Conservation (phyloP, 495 filamentous ascomycete genomes). For the Cairneyella variabilis region DNA sequence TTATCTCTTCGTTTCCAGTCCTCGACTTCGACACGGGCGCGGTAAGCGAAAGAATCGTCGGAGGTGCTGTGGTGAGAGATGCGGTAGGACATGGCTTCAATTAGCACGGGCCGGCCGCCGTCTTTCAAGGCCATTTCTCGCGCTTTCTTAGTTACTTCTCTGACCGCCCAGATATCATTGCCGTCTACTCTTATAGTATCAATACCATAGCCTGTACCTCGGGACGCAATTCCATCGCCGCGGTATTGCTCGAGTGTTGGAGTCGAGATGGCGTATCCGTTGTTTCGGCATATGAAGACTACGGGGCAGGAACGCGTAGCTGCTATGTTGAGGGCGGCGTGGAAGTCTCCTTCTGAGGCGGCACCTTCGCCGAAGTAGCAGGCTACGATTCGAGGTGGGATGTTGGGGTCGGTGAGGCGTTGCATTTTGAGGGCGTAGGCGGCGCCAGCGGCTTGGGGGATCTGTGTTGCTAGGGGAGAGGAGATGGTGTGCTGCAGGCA, state of each 20-base stretch:
- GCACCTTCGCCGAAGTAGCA: conserved; percentile 99
- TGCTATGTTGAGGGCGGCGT: conserved; percentile 93
- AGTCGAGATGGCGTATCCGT: conserved; percentile 93
- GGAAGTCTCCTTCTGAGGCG: conserved; percentile 95
- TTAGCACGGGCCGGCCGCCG: conserved; percentile 65
- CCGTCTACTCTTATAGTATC: conserved; percentile 95
- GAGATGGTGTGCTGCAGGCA: conserved; percentile 80
- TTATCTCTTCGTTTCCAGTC: conserved; percentile 98
- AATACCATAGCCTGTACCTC: conserved; percentile 95
- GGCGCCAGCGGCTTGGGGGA: conserved; percentile 90
- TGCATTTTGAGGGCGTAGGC: conserved; percentile 94
- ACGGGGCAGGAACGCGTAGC: conserved; percentile 89
- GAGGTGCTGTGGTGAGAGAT: conserved; percentile 96
- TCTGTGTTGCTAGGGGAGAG: conserved; percentile 88
- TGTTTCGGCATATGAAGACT: conserved; percentile 95
- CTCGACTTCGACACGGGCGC: conserved; percentile 89
- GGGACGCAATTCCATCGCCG: conserved; percentile 91
- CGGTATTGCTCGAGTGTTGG: conserved; percentile 95
- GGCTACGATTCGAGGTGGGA: conserved; percentile 65
- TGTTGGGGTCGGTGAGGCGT: conserved; percentile 64
- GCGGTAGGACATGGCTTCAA: conserved; percentile 97
- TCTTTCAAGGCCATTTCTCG: conserved; percentile 58
- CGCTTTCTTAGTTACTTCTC: conserved; percentile 77
- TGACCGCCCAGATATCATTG: conserved; percentile 94
- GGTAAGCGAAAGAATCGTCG: conserved; percentile 97